Conservation (phyloP, 306 rosid species). For the Carpinus viminea region DNA sequence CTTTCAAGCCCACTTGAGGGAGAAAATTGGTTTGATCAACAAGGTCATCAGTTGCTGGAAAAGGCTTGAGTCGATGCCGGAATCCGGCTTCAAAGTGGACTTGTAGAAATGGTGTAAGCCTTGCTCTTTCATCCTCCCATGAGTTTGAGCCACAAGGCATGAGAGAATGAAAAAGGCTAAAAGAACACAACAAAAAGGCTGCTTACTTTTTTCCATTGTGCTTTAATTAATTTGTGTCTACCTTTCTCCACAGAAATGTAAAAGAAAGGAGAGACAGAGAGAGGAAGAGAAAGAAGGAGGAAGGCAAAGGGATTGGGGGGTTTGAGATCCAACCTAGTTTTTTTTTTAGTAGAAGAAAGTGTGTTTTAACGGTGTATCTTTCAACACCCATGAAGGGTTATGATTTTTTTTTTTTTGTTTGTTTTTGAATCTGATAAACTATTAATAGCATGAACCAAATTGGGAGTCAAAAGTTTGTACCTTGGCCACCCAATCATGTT, state of each 20-base stretch:
- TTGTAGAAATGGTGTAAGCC: conserved; percentile 40
- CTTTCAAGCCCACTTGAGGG: conserved; percentile 59
- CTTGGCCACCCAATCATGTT: conserved; percentile 37
- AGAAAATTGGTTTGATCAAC: conserved; percentile 17
- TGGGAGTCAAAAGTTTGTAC: not conserved
- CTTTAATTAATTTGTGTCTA: not conserved
- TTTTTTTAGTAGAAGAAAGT: not conserved
- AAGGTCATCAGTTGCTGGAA: conserved; percentile 33
- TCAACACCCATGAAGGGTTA: too few relatives aligned
- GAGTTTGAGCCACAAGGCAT: conserved; percentile 36
- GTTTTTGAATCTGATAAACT: too few relatives aligned
- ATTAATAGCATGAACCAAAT: not conserved
- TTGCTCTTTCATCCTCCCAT: conserved; percentile 44
- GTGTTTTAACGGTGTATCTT: too few relatives aligned
- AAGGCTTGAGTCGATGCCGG: conserved; percentile 40
- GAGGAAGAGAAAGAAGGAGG: not conserved
- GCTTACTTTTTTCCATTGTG: conserved; percentile 9
- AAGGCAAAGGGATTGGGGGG: not conserved
- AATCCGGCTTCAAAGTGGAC: conserved; percentile 23
- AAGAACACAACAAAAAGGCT: conserved; percentile 13
- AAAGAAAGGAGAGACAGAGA: not conserved
- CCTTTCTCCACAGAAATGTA: not conserved
- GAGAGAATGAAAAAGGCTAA: conserved; percentile 20
- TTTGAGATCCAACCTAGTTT: conserved; percentile 16
- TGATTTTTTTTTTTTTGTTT: not conserved